Base-by-base conservation (phyloP, 257 asterid species). In the Ophiorrhiza pumila region DNA sequence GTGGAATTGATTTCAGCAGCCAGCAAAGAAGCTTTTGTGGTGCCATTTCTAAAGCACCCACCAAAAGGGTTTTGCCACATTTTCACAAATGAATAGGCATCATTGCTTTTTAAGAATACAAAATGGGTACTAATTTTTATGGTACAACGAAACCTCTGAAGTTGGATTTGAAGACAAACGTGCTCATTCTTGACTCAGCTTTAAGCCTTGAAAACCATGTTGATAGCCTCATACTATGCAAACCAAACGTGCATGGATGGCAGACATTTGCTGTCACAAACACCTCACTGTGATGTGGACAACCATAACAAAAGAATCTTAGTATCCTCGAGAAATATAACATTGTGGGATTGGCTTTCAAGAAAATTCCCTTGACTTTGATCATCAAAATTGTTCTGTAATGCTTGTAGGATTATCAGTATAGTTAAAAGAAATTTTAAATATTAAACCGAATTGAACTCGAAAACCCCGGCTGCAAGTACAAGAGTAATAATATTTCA, bases 281-380 rank as follows among this genome's bases (percentile, higher is more conserved):
- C 46, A 46, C 4, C 27, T 15, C 20, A 22, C 14, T 3, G 14
- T 67, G 72, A 67, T 67, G 12, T 53, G 41, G 47, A 22, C 52
- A 55, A 70, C 37, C 65, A 70, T 35, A 37, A 55, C 41, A 56
- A 53, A 55, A 4, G 12, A 55, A 37, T 66, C 65, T 55, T 70
- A 56, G 12, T 27, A 14, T 70, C 65, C 66, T 27, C 55, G 66
- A 70, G 42, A 29, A 46, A 47, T 5, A 27, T 27, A 37, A 32
- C 31, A 42, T 5, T 46, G 60, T 46, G 47, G 58, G 46, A 46
- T 46, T 22, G 39, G 37, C 58, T 29, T 59, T 32, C 45, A 46
- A 47, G 22, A 35, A 15, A 15, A 29, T 2, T 11, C 18, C 57
- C 25, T 46, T 14, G 41, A 25, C 5, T 37, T 37, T 37, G 4